Evolutionary conservation across 768 basidiomycete genomes (phyloP), one percentile per base, ranked within the genome.

Genomic region (Tricholoma matsutake): DNA sequence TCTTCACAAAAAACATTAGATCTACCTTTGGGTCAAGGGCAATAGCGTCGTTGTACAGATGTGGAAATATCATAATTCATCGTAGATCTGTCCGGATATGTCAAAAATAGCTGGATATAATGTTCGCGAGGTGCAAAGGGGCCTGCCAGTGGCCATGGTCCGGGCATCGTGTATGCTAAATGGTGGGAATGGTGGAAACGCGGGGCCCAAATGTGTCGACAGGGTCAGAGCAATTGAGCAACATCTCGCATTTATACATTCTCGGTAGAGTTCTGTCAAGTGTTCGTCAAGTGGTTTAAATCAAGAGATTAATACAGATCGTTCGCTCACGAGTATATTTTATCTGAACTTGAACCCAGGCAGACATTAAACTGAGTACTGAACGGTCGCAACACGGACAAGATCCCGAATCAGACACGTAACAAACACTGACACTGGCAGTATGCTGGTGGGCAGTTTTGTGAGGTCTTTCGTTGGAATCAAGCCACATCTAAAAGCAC

Each of bases 31-130:
- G 2, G 22, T 25, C 22, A 35, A 35, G n/a, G n/a, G n/a, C n/a
- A n/a, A 13, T 35, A 5, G 43, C 9, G 18, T 25, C 22, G 22
- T 10, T 47, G 20, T 47, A 22, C 10, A 25, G 22, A 22, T 47
- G 45, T 8, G 22, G 45, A 47, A 22, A 22, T 47, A 47, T 47
- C 20, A 43, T 47, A 16, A 37, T 14, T 37, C 43, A 43, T 43
- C 43, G 43, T 43, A 43, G 43, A 43, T 43, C 43, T 43, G 43
- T 43, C 43, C 18, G 9, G 43, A 43, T 43, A 43, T 18, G 6
- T 47, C 45, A 47, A n/a, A n/a, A n/a, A n/a, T n/a, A n/a, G n/a
- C n/a, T n/a, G n/a, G 56, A 57, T 57, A 45, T 9, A 57, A 43
- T 43, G 56, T 6, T 57, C 45, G 45, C 4, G 22, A 47, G 45